Conservation (phyloP, 805 yeast genomes). For the Nakazawaea pomicola region DNA sequence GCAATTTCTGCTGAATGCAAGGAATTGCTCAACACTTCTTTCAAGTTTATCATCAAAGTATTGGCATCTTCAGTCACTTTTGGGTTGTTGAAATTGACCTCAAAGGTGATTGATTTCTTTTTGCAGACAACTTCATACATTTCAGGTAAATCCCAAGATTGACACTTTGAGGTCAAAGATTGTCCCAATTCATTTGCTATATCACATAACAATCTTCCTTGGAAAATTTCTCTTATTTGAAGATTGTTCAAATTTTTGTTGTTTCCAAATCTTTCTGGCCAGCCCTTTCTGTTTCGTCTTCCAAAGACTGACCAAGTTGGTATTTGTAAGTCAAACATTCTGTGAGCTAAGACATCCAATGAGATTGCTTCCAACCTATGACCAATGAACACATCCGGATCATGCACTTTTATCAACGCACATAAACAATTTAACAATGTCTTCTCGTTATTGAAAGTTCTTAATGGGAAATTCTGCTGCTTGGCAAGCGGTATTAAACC, state of each 20-base stretch:
- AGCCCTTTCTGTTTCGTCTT: slow-evolving; percentile 65
- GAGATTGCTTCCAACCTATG: slow-evolving; percentile 79
- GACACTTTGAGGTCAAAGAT: slow-evolving; percentile 86
- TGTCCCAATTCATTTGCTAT: slow-evolving; percentile 93
- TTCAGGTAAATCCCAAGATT: slow-evolving; percentile 89
- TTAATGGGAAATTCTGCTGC: slow-evolving; percentile 45
- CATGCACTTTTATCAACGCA: slow-evolving; percentile 63
- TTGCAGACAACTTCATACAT: slow-evolving; percentile 82
- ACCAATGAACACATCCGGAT: slow-evolving; percentile 90
- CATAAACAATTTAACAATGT: slow-evolving; percentile 70
- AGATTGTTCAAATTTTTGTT: slow-evolving; percentile 46
- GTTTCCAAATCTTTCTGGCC: slow-evolving; percentile 72
- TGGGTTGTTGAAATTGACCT: slow-evolving; percentile 66
- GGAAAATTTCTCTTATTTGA: slow-evolving; percentile 61
- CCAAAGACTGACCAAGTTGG: slow-evolving; percentile 80
- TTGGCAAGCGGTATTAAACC: slow-evolving; percentile 63
- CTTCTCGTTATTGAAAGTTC: slow-evolving; percentile 68
- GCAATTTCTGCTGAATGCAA: slow-evolving; percentile 73
- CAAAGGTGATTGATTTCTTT: slow-evolving; percentile 55
- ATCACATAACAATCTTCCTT: slow-evolving; percentile 89
- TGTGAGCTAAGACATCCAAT: slow-evolving; percentile 72
- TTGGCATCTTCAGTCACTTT: slow-evolving; percentile 63
- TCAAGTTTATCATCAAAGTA: slow-evolving; percentile 62
- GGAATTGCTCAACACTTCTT: slow-evolving; percentile 64
- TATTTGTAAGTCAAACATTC: slow-evolving; percentile 73